Evolutionary conservation across 2,329 filamentous ascomycete species (phyloP).

Genomic region (Exophiala xenobiotica): DNA sequence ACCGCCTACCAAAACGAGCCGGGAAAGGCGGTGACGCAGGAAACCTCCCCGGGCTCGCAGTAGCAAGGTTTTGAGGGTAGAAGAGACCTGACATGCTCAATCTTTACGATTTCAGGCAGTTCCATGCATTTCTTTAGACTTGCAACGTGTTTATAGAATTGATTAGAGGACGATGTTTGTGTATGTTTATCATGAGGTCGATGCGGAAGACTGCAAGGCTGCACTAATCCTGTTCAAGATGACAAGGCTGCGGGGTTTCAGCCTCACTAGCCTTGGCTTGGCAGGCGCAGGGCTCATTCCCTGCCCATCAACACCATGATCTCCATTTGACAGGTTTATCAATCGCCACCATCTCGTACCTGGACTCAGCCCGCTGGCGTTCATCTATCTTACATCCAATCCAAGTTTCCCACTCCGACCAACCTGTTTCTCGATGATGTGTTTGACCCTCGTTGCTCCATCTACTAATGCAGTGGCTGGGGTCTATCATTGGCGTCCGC

Average conservation of each 20-base stretch:
- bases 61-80: too few relatives aligned
- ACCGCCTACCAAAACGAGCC: too few relatives aligned
- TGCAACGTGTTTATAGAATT: too few relatives aligned
- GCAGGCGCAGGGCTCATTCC: conserved; percentile 2
- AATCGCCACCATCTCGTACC: neutral
- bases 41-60: too few relatives aligned
- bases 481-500: conserved; percentile 3
- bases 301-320: conserved; percentile 6
- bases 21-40: too few relatives aligned
- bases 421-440: conserved; percentile 14
- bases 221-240: conserved; percentile 5
- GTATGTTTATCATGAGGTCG: neutral
- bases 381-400: conserved; percentile 1
- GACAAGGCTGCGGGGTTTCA: conserved; percentile 8
- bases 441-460: conserved; percentile 24
- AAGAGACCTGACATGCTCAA: too few relatives aligned
- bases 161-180: neutral
- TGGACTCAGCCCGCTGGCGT: conserved; percentile 4
- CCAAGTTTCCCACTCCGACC: conserved; percentile 4
- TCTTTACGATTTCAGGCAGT: too few relatives aligned
- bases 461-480: conserved; percentile 11
- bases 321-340: conserved; percentile 3
- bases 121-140: too few relatives aligned
- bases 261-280: neutral
- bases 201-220: conserved; percentile 4